Evolutionary conservation across 129 eudicot genomes (phyloP), one percentile per base, ranked within the genome.

Genomic region (Flaveria trinervia): DNA sequence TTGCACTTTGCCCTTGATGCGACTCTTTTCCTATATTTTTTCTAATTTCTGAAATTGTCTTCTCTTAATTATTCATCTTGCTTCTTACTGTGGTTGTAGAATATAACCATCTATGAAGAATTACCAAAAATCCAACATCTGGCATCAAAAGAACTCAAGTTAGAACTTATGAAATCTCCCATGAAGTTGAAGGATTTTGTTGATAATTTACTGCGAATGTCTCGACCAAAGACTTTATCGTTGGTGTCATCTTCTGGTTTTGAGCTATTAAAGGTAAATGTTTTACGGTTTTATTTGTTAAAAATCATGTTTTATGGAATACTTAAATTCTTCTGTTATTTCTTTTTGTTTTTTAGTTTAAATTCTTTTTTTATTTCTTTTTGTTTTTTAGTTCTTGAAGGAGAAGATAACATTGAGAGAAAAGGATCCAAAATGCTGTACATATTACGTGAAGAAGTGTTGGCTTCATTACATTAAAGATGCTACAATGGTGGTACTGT

Each of bases 381-480:
- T 10, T 74, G 81, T 84, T 52, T 76, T 71, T n/a, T 83, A 89
- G 94, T 66, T 77, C 51, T 26, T 82, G 51, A 72, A 13, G 43
- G 82, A 78, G 66, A 76, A 74, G 83, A 74, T 89, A 54, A 66
- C 74, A 78, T 74, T 61, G 2, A 80, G 89, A 73, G 90, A 86
- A 71, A 36, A 69, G 71, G 62, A 78, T 26, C 90, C 90, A 20
- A 79, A 64, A 26, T 89, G 94, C 74, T 86, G 90, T 79, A 83
- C 74, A 51, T 86, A 75, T 56, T 86, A 84, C 75, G 22, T 61
- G 17, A 86, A 61, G 68, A 89, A 86, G 72, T 89, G 94, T 48
- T 89, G 94, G 94, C 82, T 83, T 71, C 94, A 89, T 82, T 71
- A 61, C 77, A 55, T 89, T 43, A 70, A 82, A 65, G 82, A 83